Base-by-base conservation (phyloP, 2,329 filamentous ascomycete genomes). In the Chaetomium strumarium region DNA sequence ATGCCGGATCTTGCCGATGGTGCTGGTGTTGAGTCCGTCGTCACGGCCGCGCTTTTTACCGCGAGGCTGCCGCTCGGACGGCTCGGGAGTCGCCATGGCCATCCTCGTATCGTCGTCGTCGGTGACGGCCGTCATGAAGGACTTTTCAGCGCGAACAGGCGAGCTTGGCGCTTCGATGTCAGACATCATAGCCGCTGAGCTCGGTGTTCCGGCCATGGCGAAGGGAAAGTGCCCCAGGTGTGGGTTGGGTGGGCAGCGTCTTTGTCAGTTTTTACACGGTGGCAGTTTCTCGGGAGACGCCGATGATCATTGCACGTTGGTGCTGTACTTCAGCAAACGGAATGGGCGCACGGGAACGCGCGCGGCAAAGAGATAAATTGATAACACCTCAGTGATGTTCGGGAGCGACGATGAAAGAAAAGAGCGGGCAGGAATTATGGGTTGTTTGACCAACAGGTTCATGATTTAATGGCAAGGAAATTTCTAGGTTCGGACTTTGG, bases 1-100 rank as follows among this genome's bases (percentile, higher is more conserved):
- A 67, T 93, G 88, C 49, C 86, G 75, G 53, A 95, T 89, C 73
- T 93, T 95, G 60, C 80, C 80, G 47, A 80, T 71, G 49, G 72
- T 66, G 52, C 66, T 66, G 48, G 70, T 67, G 37, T 64, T 67
- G 44, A 63, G 57, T 62, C 46, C 46, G 39, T 56, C 46, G 51
- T 75, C 60, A 67, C 73, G 54, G 57, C 54, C 60, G 50, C 62
- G 60, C 39, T 63, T 62, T 46, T 63, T 64, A 31, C 61, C 61
- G 19, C 66, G 64, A 24, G 59, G 55, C 39, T 62, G 62, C 31
- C 61, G 60, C 40, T 66, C 64, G 19, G 57, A 44, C 6, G 71
- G 68, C 37, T 78, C 74, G 30, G 73, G 72, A 16, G 70, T 75
- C 52, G 65, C 69, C 55, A 70, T 68, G 55, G 64, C 66, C 67